Evolutionary conservation across 345 rosid species (phyloP), one percentile per base, ranked within the genome.

Genomic region (Hypericum perforatum): DNA sequence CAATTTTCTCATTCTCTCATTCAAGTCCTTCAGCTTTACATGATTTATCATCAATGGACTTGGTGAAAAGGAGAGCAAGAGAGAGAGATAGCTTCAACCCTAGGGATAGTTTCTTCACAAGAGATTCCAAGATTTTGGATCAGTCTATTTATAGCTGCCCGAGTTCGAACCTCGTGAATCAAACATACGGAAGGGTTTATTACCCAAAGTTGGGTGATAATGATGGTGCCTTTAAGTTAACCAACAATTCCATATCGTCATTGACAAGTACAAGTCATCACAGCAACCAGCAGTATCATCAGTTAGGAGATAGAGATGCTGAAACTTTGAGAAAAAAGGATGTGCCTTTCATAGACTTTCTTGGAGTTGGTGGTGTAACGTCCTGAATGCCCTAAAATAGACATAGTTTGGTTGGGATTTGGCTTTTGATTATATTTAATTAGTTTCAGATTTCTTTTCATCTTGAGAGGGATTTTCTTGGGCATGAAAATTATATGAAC

Each of bases 281-380:
- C 45, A 43, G 45, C 11, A 56, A 14, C 15, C 68, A 65, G 38
- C 55, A 68, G 65, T 74, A 65, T 45, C 66, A 66, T 4, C 32
- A 22, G 4, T 22, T 22, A 57, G 75, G 49, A 60, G 62, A 63
- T 32, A 22, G 32, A 22, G 38, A 16, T 11, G 48, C 47, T 13
- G 50, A 39, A 37, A 56, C 68, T 15, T 50, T 63, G 29, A 72
- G 58, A 51, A 68, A 45, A 10, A 64, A 69, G 49, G 76, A 70
- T 52, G 76, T 64, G 71, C 74, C 74, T 40, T 79, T 82, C 65
- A 82, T 82, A 44, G 89, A 82, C 68, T 82, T 82, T 60, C 89
- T 82, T 68, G 89, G 89, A 37, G 89, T 79, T 13, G 90, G 85
- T 13, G 90, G 85, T 63, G 71, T 79, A 44, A 66, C 85, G 60